phyloP scores from a whole-genome alignment of 1,284 basidiomycete species.

The Trichosporon coremiiforme region DNA sequence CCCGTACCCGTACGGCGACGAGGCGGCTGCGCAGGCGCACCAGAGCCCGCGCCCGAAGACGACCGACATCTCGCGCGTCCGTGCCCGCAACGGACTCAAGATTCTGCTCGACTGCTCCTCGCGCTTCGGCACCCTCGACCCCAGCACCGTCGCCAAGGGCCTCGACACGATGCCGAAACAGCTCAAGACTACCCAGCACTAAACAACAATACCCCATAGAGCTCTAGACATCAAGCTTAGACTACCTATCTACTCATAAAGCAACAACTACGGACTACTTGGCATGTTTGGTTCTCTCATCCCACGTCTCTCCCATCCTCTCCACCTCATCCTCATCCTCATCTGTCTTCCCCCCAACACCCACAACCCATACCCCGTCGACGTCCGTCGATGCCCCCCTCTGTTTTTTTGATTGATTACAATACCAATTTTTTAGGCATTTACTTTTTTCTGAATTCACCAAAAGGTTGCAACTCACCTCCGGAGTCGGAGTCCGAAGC shows the following conservation, averaged over 20 bases:
- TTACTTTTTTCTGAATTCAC: not conserved
- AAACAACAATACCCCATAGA: not conserved
- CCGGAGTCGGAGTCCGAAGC: too few relatives aligned
- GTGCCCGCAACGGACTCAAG: constrained; percentile 87
- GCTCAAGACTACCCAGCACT: constrained; percentile 24
- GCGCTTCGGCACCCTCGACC: constrained; percentile 52
- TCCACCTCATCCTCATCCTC: not conserved
- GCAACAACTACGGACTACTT: not conserved
- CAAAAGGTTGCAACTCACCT: too few relatives aligned
- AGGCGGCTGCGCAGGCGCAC: constrained; percentile 60
- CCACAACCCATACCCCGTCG: too few relatives aligned
- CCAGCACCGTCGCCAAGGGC: constrained; percentile 36
- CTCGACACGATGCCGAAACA: constrained; percentile 39
- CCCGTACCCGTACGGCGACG: constrained; percentile 75
- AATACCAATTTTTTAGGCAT: not conserved
- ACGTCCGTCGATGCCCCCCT: too few relatives aligned
- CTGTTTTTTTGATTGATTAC: not conserved
- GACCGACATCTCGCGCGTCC: constrained; percentile 81
- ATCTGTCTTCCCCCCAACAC: not conserved
- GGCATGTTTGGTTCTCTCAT: not conserved
- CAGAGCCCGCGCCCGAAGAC: constrained; percentile 67
- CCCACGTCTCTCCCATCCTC: too few relatives aligned
- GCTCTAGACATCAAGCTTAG: not conserved
- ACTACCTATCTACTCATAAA: not conserved
- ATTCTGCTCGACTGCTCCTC: constrained; percentile 56